Base-by-base conservation (phyloP, 2,329 filamentous ascomycete genomes). In the Sphaerulina populicola region DNA sequence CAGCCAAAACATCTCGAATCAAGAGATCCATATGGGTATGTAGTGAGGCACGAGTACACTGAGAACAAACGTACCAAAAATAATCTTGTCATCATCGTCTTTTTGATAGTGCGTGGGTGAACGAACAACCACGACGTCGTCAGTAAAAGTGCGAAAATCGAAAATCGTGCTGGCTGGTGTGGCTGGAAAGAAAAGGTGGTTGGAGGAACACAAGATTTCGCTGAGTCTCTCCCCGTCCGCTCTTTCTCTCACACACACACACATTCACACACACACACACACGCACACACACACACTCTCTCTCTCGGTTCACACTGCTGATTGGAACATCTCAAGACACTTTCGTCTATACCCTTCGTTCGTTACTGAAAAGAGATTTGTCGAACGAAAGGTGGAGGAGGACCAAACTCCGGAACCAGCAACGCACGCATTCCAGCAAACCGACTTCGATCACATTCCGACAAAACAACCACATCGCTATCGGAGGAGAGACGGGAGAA, bases 371-470 rank as follows among this genome's bases (percentile, higher is more conserved):
- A 18, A 18, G 18, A 18, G 2, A 18, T 18, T 18, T 18, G 18
- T 18, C 46, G 30, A 31, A 23, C 15, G 29, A 36, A 48, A 18
- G 12, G 27, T 40, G 39, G 45, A 38, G 45, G 23, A 29, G 9
- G 14, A 15, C 30, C 36, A 30, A 48, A 35, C 6, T 35, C 31
- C 31, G 31, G 15, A 31, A 33, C 42, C 30, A 44, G 42, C 42
- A 44, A 11, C 31, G 12, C 10, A 11, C 31, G 12, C 10, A 35
- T 11, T 35, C 33, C 6, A 47, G 11, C 12, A 14, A 33, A 40
- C 15, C 39, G 36, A 15, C 11, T 21, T 35, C 30, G 35, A 51
- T 51, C 51, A 42, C 50, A 52, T 21, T 37, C 21, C 42, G 11
- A n/a, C 37, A 31, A 52, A 31, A 52, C 37, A 39, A 38, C 36